A percentile compares a stretch with the other conserved stretches of the same genome.
phyloP scores from a whole-genome alignment of 164 flowering plant genomes.

The Kalanchoe fedtschenkoi region DNA sequence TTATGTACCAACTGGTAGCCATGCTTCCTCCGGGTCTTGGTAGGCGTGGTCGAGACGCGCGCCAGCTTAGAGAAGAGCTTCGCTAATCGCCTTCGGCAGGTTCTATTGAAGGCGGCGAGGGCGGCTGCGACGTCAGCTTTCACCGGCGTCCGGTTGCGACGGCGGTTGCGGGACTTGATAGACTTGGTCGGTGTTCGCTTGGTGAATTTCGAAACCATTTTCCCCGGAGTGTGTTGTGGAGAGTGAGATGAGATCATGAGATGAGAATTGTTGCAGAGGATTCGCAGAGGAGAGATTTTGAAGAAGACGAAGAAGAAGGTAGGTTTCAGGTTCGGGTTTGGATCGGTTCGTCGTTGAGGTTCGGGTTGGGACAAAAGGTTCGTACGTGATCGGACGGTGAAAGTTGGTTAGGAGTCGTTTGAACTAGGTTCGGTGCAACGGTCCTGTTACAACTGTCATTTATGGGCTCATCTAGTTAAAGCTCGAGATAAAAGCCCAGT shows the following conservation, averaged over 20 bases:
- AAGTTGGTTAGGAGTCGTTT: constrained; percentile 2
- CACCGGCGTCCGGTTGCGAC: constrained; percentile 32
- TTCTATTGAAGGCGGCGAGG: constrained; percentile 48
- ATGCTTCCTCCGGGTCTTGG: constrained; percentile 12
- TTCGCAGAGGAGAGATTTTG: not conserved
- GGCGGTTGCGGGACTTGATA: constrained; percentile 22
- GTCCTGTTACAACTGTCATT: not conserved
- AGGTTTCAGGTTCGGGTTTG: constrained; percentile 2
- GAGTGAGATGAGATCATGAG: too few relatives aligned
- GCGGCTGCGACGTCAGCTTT: constrained; percentile 24
- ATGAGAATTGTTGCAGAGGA: not conserved
- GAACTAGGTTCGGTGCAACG: constrained; percentile 9
- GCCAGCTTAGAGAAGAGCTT: constrained; percentile 52
- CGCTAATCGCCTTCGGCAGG: constrained; percentile 64
- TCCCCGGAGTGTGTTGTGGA: not conserved
- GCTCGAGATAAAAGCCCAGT: not conserved
- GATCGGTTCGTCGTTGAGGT: not conserved
- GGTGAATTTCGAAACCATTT: constrained; percentile 58
- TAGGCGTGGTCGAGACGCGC: constrained; percentile 31
- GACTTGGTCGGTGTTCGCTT: constrained; percentile 49
- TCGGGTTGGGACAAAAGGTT: not conserved
- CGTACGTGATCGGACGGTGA: too few relatives aligned
- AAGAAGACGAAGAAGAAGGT: not conserved
- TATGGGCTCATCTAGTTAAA: not conserved
- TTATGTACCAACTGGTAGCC: constrained; percentile 26